Evolutionary conservation across 2,329 filamentous ascomycete species (phyloP).

Genomic region (Venturiaceae sp.): DNA sequence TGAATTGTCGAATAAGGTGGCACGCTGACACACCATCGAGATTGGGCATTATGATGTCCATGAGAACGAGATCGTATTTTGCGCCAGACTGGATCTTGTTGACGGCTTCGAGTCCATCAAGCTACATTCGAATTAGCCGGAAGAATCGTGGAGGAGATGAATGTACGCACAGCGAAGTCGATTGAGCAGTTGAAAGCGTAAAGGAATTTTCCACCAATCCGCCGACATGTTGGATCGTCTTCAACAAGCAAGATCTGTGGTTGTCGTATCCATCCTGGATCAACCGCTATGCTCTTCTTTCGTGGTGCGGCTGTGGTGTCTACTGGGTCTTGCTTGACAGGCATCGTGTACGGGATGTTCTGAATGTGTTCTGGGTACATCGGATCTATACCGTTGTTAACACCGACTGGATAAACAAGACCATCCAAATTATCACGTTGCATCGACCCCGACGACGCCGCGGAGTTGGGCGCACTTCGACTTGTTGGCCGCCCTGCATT

Average conservation of each 20-base stretch:
- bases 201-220: constrained; percentile 58
- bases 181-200: constrained; percentile 55
- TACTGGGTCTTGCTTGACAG: constrained; percentile 48
- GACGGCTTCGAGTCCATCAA: constrained; percentile 84
- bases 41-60: constrained; percentile 84
- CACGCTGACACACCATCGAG: constrained; percentile 92
- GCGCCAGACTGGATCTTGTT: constrained; percentile 64
- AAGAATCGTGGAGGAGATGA: neutral
- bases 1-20: constrained; percentile 82
- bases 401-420: constrained; percentile 83
- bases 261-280: constrained; percentile 55
- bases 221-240: constrained; percentile 58
- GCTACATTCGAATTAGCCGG: constrained; percentile 36
- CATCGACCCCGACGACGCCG: constrained; percentile 40
- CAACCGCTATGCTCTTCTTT: constrained; percentile 52
- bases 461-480: constrained; percentile 33
- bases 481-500: constrained; percentile 35
- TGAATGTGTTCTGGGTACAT: constrained; percentile 91
- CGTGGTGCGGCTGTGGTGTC: constrained; percentile 28
- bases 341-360: constrained; percentile 82
- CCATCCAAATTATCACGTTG: constrained; percentile 52
- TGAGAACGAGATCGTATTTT: constrained; percentile 51
- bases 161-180: constrained; percentile 48
- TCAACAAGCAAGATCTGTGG: constrained; percentile 88
- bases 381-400: constrained; percentile 86